Evolutionary conservation across 2,329 filamentous ascomycete genomes (phyloP), one percentile per base, ranked within the genome.

Genomic region (Plenodomus tracheiphilus): DNA sequence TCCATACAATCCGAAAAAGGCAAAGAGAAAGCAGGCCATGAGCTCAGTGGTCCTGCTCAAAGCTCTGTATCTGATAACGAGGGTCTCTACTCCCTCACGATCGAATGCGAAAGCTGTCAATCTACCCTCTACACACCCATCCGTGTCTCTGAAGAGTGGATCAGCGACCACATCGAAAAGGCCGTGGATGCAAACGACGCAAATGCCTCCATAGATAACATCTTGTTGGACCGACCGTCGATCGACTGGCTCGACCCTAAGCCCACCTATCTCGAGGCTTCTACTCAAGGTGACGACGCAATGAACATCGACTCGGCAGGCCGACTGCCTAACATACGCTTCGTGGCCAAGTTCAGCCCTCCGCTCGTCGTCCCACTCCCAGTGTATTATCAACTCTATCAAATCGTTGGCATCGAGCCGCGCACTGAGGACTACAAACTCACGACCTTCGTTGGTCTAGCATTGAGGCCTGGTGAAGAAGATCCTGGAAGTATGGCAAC

Each of bases 231-330:
- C 78, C 54, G 65, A 72, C 66, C 72, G 0, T 71, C 71, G 2
- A 73, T 84, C 28, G 84, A 90, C 74, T 93, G 89, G 89, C 79
- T 85, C 35, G 86, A 92, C 49, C 89, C 89, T 1, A 81, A 84
- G 2, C 82, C 83, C 41, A 85, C 84, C 1, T 78, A 87, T 21
- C 62, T 71, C 28, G 63, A 67, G 15, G 50, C 66, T 2, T n/a
- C 62, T 15, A 54, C 64, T 22, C 49, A 60, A 8, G 57, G 15
- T 70, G 61, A 75, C 36, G 71, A 83, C 48, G 75, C 79, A 9
- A 82, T 85, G 72, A 77, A 81, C 37, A 70, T 82, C 41, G 74
- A 85, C 28, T 76, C 79, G 58, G 68, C 76, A 16, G 75, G 78
- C 1, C 84, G 84, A 53, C 77, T 88, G 4, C 87, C 87, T 3